Base-by-base conservation (phyloP, 2,329 filamentous ascomycete species). In the Setomelanomma holmii region DNA sequence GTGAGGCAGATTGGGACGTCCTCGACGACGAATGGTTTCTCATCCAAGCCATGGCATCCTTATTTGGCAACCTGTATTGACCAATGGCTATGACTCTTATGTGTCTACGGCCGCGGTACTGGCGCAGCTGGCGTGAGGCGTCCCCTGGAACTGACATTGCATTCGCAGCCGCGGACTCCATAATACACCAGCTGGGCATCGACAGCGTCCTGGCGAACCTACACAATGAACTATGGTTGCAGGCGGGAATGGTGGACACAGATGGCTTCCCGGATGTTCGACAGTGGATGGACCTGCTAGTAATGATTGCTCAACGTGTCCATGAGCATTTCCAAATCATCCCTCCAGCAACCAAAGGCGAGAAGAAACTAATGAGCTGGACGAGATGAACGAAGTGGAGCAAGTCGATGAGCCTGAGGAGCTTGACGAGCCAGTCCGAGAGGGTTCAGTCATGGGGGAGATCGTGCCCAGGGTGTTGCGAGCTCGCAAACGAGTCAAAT, bases 201-300 rank as follows among this genome's bases (percentile, higher is more conserved):
- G 27, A 5, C 5, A 23, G 30, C n/a, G 20, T 36, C 2, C 42
- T 20, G 21, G 20, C 10, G 11, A 14, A 7, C 3, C 16, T 45
- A 10, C 17, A 10, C 12, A 6, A 16, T 2, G 42, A 45, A n/a
- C 19, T 19, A 11, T 45, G 42, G 30, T 21, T 45, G 3, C 11
- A 8, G n/a, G 0, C 4, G 22, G 30, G 42, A 2, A 36, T 36
- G 30, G 19, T 45, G 4, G 30, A 45, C 4, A 45, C 42, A 14
- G 2, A 45, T 8, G 2, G 6, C 1, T 36, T 36, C 11, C 42
- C 42, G 1, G 42, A 45, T 36, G 42, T 45, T 19, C 20, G 23
- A n/a, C 30, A 45, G 7, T 45, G 30, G 42, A 45, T 45, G 6
- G 30, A 36, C 14, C 12, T 45, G 30, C 33, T 45, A 19, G 17